phyloP scores from a whole-genome alignment of 169 alveolate genomes.

The Babesia sp. region DNA sequence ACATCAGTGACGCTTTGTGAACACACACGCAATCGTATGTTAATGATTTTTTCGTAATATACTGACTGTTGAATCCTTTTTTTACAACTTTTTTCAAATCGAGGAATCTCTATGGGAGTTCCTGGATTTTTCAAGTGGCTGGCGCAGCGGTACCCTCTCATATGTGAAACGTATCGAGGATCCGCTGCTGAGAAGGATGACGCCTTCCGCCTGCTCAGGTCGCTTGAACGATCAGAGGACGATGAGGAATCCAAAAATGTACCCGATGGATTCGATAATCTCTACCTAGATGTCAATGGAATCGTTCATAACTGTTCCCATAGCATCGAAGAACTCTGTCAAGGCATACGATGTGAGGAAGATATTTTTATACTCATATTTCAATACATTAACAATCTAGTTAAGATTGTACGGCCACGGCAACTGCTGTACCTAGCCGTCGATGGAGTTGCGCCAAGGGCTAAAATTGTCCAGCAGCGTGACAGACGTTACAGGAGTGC shows the following conservation, averaged over 20 bases:
- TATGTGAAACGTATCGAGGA: slow-evolving; percentile 51
- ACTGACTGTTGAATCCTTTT: too few relatives aligned
- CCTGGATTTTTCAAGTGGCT: slow-evolving; percentile 64
- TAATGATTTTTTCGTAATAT: background rate
- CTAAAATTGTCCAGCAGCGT: slow-evolving; percentile 94
- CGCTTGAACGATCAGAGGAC: slow-evolving; percentile 15
- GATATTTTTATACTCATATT: slow-evolving; percentile 86
- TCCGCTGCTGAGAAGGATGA: slow-evolving; percentile 64
- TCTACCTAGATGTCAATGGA: slow-evolving; percentile 95
- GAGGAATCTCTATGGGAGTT: slow-evolving; percentile 48
- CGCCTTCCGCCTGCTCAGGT: slow-evolving; percentile 43
- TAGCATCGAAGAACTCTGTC: slow-evolving; percentile 79
- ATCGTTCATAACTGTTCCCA: slow-evolving; percentile 94
- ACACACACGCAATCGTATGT: background rate
- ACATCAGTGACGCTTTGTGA: background rate
- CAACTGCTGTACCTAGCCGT: slow-evolving; percentile 89
- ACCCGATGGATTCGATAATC: slow-evolving; percentile 84
- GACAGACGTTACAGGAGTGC: slow-evolving; percentile 90
- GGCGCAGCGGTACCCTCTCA: slow-evolving; percentile 71
- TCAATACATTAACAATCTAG: slow-evolving; percentile 86
- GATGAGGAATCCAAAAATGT: background rate
- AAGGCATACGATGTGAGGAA: slow-evolving; percentile 56
- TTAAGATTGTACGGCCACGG: slow-evolving; percentile 87
- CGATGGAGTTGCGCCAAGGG: slow-evolving; percentile 99
- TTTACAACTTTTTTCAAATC: too few relatives aligned